Evolutionary conservation across 768 basidiomycete species (phyloP).

Genomic region (Nevesoporus exiguus): DNA sequence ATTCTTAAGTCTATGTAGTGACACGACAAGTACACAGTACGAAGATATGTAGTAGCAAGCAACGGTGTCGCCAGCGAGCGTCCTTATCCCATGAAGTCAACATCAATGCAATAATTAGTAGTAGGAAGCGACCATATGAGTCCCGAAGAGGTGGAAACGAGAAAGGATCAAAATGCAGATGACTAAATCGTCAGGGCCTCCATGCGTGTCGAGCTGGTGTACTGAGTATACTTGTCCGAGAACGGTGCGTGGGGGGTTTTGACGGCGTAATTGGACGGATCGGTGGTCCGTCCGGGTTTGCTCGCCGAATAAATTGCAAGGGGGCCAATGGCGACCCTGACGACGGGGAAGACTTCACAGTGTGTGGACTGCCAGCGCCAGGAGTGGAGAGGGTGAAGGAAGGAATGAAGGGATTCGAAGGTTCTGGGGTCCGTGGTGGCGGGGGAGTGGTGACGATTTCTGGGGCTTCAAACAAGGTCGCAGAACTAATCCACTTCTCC

Average conservation of each 20-base stretch:
- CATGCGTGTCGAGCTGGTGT: constrained; percentile 56
- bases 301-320: constrained; percentile 81
- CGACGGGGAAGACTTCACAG: constrained; percentile 49
- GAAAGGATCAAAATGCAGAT: constrained; percentile 16
- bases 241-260: constrained; percentile 48
- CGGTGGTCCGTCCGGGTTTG: constrained; percentile 53
- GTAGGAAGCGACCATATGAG: constrained; percentile 15
- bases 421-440: constrained; percentile 67
- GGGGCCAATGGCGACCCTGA: constrained; percentile 75
- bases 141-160: constrained; percentile 17
- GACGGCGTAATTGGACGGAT: constrained; percentile 65
- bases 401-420: constrained; percentile 51
- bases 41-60: constrained; percentile 20
- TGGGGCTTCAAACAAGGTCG: constrained; percentile 59
- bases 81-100: constrained; percentile 27
- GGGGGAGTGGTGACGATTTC: constrained; percentile 38
- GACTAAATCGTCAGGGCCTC: constrained; percentile 51
- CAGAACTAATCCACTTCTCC: constrained; percentile 83
- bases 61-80: constrained; percentile 21
- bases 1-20: constrained; percentile 15
- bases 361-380: constrained; percentile 42
- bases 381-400: constrained; percentile 61
- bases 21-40: constrained; percentile 28
- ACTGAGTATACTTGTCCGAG: constrained; percentile 38
- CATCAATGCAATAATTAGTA: constrained; percentile 31